Percentiles rank a stretch among this genome's conserved stretches.
Evolutionary conservation across 2,329 filamentous ascomycete genomes (phyloP).

Genomic region (Colletotrichum sp.): DNA sequence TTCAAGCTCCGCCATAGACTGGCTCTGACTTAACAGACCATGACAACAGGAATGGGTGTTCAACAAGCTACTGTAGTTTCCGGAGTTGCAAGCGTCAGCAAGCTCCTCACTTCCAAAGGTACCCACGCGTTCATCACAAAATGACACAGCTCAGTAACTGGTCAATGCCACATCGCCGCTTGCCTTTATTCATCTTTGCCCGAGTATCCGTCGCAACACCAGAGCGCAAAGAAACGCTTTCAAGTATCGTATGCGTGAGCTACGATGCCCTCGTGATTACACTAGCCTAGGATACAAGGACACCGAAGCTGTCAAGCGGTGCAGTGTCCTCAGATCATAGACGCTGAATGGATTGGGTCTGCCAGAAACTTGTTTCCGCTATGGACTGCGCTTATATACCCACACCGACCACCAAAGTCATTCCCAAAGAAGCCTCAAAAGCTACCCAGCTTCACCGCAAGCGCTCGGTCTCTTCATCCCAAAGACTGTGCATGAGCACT

Average conservation of each 20-base stretch:
- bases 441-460: neutral
- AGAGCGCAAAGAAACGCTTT: no score
- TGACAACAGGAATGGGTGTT: no score
- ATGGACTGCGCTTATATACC: accelerated
- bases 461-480: accelerated
- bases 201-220: neutral
- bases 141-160: accelerated
- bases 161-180: accelerated
- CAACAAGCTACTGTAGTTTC: no score
- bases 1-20: no score
- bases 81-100: no score
- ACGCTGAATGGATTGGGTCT: neutral
- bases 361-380: neutral
- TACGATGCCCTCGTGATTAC: accelerated
- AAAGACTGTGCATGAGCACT: accelerated
- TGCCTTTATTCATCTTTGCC: accelerated
- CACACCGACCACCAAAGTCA: accelerated
- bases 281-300: accelerated
- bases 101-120: no score
- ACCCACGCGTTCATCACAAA: neutral
- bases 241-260: accelerated
- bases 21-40: no score
- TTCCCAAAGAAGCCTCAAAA: accelerated
- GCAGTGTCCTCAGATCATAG: no score
- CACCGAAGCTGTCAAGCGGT: neutral